Evolutionary conservation across 768 basidiomycete species (phyloP), one percentile per base, ranked within the genome.

Genomic region (Termitomyces sp.): DNA sequence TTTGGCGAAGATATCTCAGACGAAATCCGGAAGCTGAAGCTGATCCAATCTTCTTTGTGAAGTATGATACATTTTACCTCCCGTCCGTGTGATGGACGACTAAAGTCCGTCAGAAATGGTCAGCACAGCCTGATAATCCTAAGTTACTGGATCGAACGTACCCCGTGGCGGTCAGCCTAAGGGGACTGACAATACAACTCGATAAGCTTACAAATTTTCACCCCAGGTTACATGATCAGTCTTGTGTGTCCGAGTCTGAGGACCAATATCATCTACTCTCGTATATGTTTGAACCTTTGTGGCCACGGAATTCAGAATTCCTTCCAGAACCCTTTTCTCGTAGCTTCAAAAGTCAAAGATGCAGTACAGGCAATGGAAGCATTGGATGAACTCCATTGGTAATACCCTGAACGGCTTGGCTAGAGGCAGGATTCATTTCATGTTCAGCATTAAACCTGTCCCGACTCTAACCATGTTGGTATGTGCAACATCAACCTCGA

Each of bases 401-500:
- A 81, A 94, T 67, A 92, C 85, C 20, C 78, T 99, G 43, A 84
- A 85, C 57, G 95, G 95, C 10, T 74, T 94, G 33, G 89, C 98
- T 68, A 97, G 96, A 74, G 91, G 92, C 57, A 91, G 92, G 20
- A 97, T 99, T 60, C 87, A 96, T 44, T 74, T 98, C 54, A 96
- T 94, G 9, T 99, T 95, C 72, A 96, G 94, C 74, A 98, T 96
- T 81, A 96, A 97, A 69, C 94, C 95, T 10, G 80, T 97, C 20
- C 94, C 2, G 4, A 24, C 14, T 3, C 94, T 49, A 26, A 26
- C 26, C 26, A 26, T 26, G 26, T 26, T 26, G 26, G 26, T 26
- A 26, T 26, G 26, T 26, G 26, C 26, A 26, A 26, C 4, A 26
- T 26, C 4, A 26, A 26, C 26, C 26, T 26, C 26, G 26, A 26